phyloP scores from a whole-genome alignment of 2,329 filamentous ascomycete genomes.

The Trichophyton simii region DNA sequence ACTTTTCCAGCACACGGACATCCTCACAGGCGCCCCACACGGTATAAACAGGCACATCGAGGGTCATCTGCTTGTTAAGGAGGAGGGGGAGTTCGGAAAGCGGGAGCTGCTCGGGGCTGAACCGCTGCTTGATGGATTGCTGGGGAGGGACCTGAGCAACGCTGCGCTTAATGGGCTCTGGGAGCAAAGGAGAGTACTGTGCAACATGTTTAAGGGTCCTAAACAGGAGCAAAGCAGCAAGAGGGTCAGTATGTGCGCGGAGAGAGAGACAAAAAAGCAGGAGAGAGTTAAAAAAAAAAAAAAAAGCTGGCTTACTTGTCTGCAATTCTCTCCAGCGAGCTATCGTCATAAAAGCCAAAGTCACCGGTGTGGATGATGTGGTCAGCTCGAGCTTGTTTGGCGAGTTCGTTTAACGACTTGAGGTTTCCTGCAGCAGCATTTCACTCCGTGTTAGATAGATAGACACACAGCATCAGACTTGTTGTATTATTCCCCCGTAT shows the following conservation, averaged over 20 bases:
- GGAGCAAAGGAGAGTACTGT: slow-evolving; percentile 90
- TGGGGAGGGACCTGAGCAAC: slow-evolving; percentile 57
- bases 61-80: slow-evolving; percentile 72
- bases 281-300: background rate
- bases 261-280: background rate
- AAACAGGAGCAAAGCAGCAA: slow-evolving; percentile 7
- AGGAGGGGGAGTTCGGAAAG: slow-evolving; percentile 87
- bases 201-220: slow-evolving; percentile 97
- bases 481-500: no score
- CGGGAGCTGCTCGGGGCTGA: slow-evolving; percentile 66
- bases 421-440: slow-evolving; percentile 58
- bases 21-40: slow-evolving; percentile 99
- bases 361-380: slow-evolving; percentile 98
- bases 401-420: slow-evolving; percentile 88
- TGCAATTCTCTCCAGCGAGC: slow-evolving; percentile 88
- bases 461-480: no score
- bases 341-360: slow-evolving; percentile 97
- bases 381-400: slow-evolving; percentile 85
- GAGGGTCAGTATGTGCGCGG: background rate
- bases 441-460: background rate
- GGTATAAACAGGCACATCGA: slow-evolving; percentile 94
- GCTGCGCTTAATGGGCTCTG: slow-evolving; percentile 56
- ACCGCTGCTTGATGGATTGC: slow-evolving; percentile 66
- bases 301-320: slow-evolving; percentile 65
- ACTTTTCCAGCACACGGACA: slow-evolving; percentile 92